Base-by-base conservation (phyloP, 2,329 filamentous ascomycete genomes). In the Penicillium sp. region DNA sequence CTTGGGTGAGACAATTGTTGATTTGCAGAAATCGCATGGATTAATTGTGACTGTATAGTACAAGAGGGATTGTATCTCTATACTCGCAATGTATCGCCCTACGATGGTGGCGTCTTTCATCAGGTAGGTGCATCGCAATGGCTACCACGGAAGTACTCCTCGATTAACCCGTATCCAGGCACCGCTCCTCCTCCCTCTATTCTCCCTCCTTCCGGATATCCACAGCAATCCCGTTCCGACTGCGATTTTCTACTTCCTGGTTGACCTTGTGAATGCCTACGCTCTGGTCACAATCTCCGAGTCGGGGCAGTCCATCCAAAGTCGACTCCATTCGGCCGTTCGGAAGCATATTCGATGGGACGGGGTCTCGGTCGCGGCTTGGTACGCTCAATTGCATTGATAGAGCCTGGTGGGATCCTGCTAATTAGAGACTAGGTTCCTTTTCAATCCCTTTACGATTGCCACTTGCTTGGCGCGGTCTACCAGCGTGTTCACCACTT, bases 31-130 rank as follows among this genome's bases (percentile, higher is more conserved):
- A 10, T 37, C 33, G 33, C 37, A 43, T 39, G 34, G 27, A 29
- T 49, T 61, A 41, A 60, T 46, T 21, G n/a, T 13, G 24, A 45
- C 29, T 17, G 7, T 58, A 13, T 63, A 96, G 91, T 97, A 49
- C 93, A 97, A 80, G 94, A 99, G 76, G 94, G 94, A 17, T 78
- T 99, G 51, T 99, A 96, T 67, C 84, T 99, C 18, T 97, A 97
- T 73, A 92, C 90, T 59, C 90, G 95, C 72, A 95, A 96, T 77
- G 90, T 97, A 51, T 97, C 91, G 54, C 94, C 94, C 1, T 99
- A 97, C 76, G 91, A 99, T 71, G 94, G 94, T 59, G 94, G 94
- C 64, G 90, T 88, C 58, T 88, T 84, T 67, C 84, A 88, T 69
- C 85, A 87, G 75, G 83, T 84, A 42, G 32, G 60, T 49, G 17